Percentiles rank a stretch among this genome's conserved stretches.
Conservation (phyloP, 495 filamentous ascomycete genomes). For the Aspergillus cavernicola region DNA sequence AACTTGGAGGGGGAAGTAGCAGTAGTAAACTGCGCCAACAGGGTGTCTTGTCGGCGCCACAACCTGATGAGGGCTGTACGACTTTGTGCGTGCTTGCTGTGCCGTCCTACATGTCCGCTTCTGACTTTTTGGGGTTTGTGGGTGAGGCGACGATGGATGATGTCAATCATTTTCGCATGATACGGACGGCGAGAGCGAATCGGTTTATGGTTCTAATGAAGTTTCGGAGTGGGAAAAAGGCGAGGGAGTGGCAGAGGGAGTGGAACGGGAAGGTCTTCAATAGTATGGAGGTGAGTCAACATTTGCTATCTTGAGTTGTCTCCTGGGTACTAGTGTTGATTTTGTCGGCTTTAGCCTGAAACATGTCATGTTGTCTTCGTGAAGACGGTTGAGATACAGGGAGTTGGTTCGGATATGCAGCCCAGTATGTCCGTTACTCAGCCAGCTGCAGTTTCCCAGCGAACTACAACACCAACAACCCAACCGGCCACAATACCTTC, state of each 20-base stretch:
- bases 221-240: slow-evolving; percentile 71
- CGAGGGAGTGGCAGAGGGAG: slow-evolving; percentile 73
- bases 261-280: slow-evolving; percentile 97
- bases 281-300: slow-evolving; percentile 75
- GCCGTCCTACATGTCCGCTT: slow-evolving; percentile 85
- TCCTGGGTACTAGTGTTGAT: slow-evolving; percentile 20
- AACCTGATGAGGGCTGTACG: slow-evolving; percentile 65
- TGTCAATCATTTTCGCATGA: slow-evolving; percentile 94
- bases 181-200: slow-evolving; percentile 81
- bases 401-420: slow-evolving; percentile 25
- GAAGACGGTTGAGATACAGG: slow-evolving; percentile 74
- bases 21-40: slow-evolving; percentile 6
- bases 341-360: slow-evolving; percentile 65
- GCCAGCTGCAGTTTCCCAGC: slow-evolving; percentile 33
- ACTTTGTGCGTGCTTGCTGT: slow-evolving; percentile 93
- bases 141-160: slow-evolving; percentile 84
- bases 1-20: slow-evolving; percentile 24
- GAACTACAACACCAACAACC: slow-evolving; percentile 33
- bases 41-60: slow-evolving; percentile 6
- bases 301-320: neutral
- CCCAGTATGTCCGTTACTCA: slow-evolving; percentile 25
- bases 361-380: slow-evolving; percentile 96
- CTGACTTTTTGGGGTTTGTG: slow-evolving; percentile 88
- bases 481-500: slow-evolving; percentile 47
- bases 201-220: slow-evolving; percentile 98